Evolutionary conservation across 352 stramenopile genomes (phyloP), one percentile per base, ranked within the genome.

Genomic region (Phytophthora pini): DNA sequence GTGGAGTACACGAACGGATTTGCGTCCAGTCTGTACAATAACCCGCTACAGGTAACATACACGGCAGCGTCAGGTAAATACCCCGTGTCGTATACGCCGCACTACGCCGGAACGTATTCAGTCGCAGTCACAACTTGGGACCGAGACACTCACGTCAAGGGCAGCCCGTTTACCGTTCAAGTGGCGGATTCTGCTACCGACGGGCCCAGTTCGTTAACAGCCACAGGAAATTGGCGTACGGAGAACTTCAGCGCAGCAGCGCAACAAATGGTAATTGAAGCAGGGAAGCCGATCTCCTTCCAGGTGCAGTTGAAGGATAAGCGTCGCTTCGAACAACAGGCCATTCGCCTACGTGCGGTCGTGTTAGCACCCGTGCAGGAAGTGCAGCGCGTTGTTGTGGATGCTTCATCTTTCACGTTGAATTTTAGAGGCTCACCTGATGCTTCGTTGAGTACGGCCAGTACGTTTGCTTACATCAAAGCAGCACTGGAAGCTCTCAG

Each of bases 271-370:
- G 71, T 80, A 17, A 61, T 93, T n/a, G 59, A 80, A 45, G 77
- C 83, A 13, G 82, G 84, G 1, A 61, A 89, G 1, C 53, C 65
- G 0, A 68, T 93, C 0, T 58, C 56, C 15, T 97, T 99, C 43
- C 85, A 94, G 54, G 89, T 99, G 15, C 87, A 97, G 67, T 74
- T 97, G 11, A 97, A 97, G 54, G 97, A 99, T 60, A 74, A 71
- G 4, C 82, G 87, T 13, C 80, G 87, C 4, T 49, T 91, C 0
- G 87, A 93, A 48, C 38, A 91, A 17, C 87, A 95, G 45, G 82
- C 76, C 3, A 64, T 95, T 58, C 80, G 82, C 1, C 24, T 91
- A 3, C 72, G 80, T 1, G 87, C 83, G 0, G 80, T 92, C 6
- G 73, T 82, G 9, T 43, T 93, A 24, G 53, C 70, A 1, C 68